Evolutionary conservation across 768 basidiomycete species (phyloP), one percentile per base, ranked within the genome.

Genomic region (Psilocybe sp.): DNA sequence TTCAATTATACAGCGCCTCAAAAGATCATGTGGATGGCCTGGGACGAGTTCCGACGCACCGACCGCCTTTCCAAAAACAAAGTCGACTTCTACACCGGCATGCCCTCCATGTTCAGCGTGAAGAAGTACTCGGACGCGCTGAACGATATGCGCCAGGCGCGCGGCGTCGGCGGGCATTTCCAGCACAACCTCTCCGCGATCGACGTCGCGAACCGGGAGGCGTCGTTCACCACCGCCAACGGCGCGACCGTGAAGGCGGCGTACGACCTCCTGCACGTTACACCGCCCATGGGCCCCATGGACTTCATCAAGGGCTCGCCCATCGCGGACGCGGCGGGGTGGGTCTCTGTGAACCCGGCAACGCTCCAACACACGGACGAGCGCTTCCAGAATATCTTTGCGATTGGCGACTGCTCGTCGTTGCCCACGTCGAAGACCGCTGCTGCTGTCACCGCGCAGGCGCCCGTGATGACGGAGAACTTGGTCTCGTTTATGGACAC

Each of bases 21-120:
- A 63, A 93, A 95, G 69, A 89, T 94, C 47, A 93, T 96, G 89
- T 96, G 92, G 92, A 92, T 93, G 89, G 89, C 90, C 40, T 92
- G 90, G 89, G 90, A 94, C 63, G 74, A 84, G 42, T 92, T 78
- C 64, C 75, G 77, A 49, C 75, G 67, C 61, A 87, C 87, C 9
- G 74, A 75, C 2, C 78, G 87, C 15, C 64, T 70, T 13, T 73
- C 23, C 23, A 7, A 77, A 43, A 76, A 88, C 57, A 74, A 81
- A 44, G 63, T 89, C 53, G 81, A 90, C 50, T 96, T 96, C 65
- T 87, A 87, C 66, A 91, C 87, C 28, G 94, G 92, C 53, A 89
- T 86, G 88, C 92, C 93, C 14, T 79, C 87, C 39, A 98, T 99
- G 95, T 98, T 99, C 71, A 81, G 84, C 58, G 95, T 97, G 47